These are phyloP conservation scores for Hydnomerulius pinastri DNA, from an alignment of 768 basidiomycete species.

Conservation along the genomic window DNA sequence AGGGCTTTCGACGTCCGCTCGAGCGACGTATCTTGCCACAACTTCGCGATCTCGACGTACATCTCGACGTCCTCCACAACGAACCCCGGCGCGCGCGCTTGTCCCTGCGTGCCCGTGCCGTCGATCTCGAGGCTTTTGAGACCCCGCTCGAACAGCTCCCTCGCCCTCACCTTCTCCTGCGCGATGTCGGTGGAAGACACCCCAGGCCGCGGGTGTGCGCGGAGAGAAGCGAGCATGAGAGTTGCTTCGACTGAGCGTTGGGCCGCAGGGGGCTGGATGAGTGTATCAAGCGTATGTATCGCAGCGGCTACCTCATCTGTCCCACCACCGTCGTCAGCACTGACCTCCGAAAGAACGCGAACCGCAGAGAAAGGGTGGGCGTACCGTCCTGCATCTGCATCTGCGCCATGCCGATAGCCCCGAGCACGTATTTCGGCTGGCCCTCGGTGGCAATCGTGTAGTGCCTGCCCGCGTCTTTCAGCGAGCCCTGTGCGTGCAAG, in stretches of 20 bases:
- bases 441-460: conserved; percentile 68
- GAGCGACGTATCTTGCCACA: conserved; percentile 83
- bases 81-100: conserved; percentile 37
- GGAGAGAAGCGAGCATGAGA: conserved; percentile 86
- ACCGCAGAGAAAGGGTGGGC: too few relatives aligned
- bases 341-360: too few relatives aligned
- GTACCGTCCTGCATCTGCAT: conserved; percentile 84
- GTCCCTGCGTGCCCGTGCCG: conserved; percentile 49
- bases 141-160: conserved; percentile 81
- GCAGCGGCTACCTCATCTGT: conserved; percentile 82
- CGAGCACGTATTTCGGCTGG: conserved; percentile 73
- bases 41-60: conserved; percentile 84
- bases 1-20: conserved; percentile 75
- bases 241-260: conserved; percentile 80
- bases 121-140: conserved; percentile 66
- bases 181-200: conserved; percentile 71
- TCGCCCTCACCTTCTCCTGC: conserved; percentile 71
- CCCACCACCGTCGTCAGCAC: too few relatives aligned
- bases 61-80: conserved; percentile 82
- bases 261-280: conserved; percentile 65
- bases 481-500: conserved; percentile 68
- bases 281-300: conserved; percentile 79
- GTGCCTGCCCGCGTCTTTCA: conserved; percentile 67
- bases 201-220: conserved; percentile 80
- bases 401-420: conserved; percentile 84